Evolutionary conservation across 768 basidiomycete genomes (phyloP).

Genomic region (Rhizopogon rudus): DNA sequence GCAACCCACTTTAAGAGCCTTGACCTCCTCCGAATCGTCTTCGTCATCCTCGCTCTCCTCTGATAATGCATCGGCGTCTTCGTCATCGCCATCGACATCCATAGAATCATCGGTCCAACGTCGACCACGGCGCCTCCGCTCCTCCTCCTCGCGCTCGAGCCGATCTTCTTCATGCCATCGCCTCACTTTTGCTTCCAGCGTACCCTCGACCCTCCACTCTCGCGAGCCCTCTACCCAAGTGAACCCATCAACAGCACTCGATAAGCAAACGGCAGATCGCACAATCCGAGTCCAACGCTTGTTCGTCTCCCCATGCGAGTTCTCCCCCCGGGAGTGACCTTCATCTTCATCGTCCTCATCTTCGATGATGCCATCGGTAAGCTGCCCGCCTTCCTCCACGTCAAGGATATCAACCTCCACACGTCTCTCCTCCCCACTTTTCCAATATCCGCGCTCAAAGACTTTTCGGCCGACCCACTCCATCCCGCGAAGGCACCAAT

Average conservation of each 20-base stretch:
- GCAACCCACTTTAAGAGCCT: conserved; percentile 67
- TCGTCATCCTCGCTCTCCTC: conserved; percentile 50
- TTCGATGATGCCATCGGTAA: conserved; percentile 78
- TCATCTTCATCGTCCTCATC: conserved; percentile 62
- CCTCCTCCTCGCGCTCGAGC: conserved; percentile 63
- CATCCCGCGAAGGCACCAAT: conserved; percentile 95
- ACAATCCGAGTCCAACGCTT: conserved; percentile 74
- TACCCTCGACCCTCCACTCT: conserved; percentile 61
- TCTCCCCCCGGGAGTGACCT: conserved; percentile 16
- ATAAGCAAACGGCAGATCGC: conserved; percentile 64
- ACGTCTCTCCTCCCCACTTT: conserved; percentile 58
- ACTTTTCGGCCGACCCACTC: conserved; percentile 92
- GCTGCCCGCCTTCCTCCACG: conserved; percentile 47
- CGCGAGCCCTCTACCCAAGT: conserved; percentile 54
- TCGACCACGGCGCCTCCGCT: conserved; percentile 53
- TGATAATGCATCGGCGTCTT: conserved; percentile 41
- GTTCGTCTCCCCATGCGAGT: conserved; percentile 30
- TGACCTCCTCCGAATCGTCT: conserved; percentile 67
- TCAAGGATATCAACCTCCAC: conserved; percentile 80
- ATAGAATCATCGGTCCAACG: conserved; percentile 65
- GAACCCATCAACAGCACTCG: conserved; percentile 72
- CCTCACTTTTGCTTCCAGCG: conserved; percentile 61
- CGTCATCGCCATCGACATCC: conserved; percentile 63
- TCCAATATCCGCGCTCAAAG: conserved; percentile 95
- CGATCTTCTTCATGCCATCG: conserved; percentile 69